phyloP scores from a whole-genome alignment of 2,329 filamentous ascomycete genomes.

The Leptographium wingfieldii region DNA sequence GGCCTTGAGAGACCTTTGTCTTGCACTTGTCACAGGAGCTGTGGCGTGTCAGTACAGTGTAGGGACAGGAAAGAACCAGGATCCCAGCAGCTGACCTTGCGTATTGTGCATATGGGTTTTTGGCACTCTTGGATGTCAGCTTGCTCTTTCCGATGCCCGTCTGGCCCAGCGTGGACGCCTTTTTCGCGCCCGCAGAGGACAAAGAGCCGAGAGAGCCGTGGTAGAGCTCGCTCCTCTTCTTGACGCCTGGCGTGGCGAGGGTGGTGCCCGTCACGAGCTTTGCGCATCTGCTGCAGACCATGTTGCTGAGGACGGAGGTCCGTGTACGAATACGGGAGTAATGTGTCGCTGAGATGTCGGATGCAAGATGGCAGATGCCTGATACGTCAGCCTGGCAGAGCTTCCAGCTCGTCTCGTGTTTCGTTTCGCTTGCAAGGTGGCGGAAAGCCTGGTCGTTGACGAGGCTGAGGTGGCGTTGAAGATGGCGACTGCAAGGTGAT shows the following conservation, averaged over 20 bases:
- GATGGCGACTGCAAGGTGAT: not conserved
- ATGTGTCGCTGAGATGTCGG: not conserved
- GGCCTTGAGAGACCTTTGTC: constrained; percentile 48
- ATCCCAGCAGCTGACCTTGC: constrained; percentile 23
- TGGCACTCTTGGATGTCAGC: constrained; percentile 48
- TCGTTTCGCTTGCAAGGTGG: not conserved
- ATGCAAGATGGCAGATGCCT: not conserved
- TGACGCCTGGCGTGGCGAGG: constrained; percentile 51
- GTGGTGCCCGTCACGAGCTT: constrained; percentile 47
- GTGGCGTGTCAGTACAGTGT: not conserved
- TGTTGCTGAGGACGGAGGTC: not conserved
- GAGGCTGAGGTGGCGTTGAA: not conserved
- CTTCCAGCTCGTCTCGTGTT: not conserved
- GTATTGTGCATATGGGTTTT: constrained; percentile 54
- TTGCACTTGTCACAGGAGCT: constrained; percentile 48
- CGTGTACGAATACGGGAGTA: not conserved
- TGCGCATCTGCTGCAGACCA: constrained; percentile 52
- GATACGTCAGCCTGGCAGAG: too few species aligned
- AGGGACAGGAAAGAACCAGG: not conserved
- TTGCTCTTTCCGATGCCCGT: constrained; percentile 54
- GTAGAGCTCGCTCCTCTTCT: constrained; percentile 56
- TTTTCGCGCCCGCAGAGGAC: constrained; percentile 25
- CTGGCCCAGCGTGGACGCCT: constrained; percentile 41
- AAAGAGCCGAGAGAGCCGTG: constrained; percentile 42
- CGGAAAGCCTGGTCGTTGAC: not conserved